These are phyloP conservation scores for Lasiosphaeria hispida DNA, from an alignment of 495 filamentous ascomycete species.

Conservation along the genomic window DNA sequence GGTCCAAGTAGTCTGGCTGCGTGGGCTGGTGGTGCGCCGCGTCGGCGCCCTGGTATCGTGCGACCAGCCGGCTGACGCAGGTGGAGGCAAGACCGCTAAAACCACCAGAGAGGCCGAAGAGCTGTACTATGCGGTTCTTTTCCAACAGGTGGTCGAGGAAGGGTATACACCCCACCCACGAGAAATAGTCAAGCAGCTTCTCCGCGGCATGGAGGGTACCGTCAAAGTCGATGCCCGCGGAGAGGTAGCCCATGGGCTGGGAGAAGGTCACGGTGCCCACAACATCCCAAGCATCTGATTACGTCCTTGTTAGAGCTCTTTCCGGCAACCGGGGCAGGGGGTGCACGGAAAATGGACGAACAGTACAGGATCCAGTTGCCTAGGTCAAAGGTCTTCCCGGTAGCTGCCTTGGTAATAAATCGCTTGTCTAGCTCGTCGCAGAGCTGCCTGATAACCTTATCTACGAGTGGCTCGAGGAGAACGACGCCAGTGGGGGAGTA, in stretches of 20 bases:
- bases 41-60: conserved; percentile 18
- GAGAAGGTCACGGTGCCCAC: conserved; percentile 32
- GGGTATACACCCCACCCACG: conserved; percentile 12
- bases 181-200: conserved; percentile 26
- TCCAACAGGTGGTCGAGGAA: conserved; percentile 28
- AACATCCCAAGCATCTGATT: conserved; percentile 35
- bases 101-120: conserved; percentile 23
- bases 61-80: conserved; percentile 10
- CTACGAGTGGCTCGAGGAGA: conserved; percentile 31
- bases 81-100: conserved; percentile 13
- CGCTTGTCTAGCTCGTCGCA: conserved; percentile 18
- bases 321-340: neutral
- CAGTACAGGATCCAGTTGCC: conserved; percentile 26
- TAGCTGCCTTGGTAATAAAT: conserved; percentile 3
- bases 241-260: conserved; percentile 37
- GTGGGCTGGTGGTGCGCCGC: conserved; percentile 9
- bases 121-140: conserved; percentile 17
- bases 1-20: conserved; percentile 28
- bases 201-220: conserved; percentile 14
- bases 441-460: conserved; percentile 25
- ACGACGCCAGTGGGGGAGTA: conserved; percentile 33
- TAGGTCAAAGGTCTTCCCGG: conserved; percentile 15
- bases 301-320: neutral
- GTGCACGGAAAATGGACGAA: conserved; percentile 8
- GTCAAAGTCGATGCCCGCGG: conserved; percentile 30